These are phyloP conservation scores for Talaromyces trachyspermus DNA, from an alignment of 495 filamentous ascomycete genomes.

Conservation along the genomic window DNA sequence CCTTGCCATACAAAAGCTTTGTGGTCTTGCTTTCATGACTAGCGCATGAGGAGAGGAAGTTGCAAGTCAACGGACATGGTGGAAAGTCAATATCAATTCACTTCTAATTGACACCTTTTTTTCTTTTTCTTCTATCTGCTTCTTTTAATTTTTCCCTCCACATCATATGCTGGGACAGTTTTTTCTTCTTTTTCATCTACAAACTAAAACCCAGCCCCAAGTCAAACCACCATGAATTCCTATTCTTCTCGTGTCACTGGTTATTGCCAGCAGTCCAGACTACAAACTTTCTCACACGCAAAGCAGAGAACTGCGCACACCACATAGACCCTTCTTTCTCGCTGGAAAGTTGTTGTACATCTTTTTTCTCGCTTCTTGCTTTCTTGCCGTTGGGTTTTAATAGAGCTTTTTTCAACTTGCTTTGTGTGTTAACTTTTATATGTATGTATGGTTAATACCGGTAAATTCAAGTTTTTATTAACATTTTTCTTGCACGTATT, in stretches of 20 bases:
- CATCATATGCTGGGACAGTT: constrained; percentile 5
- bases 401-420: constrained; percentile 6
- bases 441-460: constrained; percentile 10
- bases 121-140: constrained; percentile 1
- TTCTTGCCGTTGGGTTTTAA: constrained; percentile 4
- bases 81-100: constrained; percentile 4
- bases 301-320: background rate
- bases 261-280: too few species aligned
- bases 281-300: too few species aligned
- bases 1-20: constrained; percentile 6
- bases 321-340: constrained; percentile 8
- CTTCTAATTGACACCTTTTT: constrained; percentile 4
- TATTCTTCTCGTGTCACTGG: too few species aligned
- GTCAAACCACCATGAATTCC: background rate
- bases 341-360: constrained; percentile 9
- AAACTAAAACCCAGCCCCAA: background rate
- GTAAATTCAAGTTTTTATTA: background rate
- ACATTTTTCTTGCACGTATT: background rate
- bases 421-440: constrained; percentile 8
- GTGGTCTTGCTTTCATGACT: constrained; percentile 2
- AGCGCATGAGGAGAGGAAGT: constrained; percentile 5
- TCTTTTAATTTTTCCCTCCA: background rate
- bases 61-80: constrained; percentile 4
- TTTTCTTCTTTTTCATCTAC: background rate
- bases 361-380: constrained; percentile 2